Evolutionary conservation across 768 basidiomycete species (phyloP).

Genomic region (Daedalea quercina): DNA sequence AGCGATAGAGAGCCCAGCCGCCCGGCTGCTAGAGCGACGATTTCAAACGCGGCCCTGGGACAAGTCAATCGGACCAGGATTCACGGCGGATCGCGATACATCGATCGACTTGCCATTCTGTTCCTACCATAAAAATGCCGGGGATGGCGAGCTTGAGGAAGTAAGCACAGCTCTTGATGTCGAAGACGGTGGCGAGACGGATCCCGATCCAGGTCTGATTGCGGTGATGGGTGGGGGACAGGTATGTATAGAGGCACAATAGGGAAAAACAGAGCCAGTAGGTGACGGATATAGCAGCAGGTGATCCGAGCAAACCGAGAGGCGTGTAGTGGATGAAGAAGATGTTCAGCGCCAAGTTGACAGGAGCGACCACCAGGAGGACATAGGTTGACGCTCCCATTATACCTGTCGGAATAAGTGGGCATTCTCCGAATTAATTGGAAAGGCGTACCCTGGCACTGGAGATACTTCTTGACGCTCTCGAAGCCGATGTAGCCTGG

Average conservation of each 20-base stretch:
- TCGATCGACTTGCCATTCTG: slow-evolving; percentile 54
- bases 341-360: slow-evolving; percentile 58
- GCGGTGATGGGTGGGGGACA: slow-evolving; percentile 44
- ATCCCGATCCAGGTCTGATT: slow-evolving; percentile 65
- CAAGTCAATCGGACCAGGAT: neutral
- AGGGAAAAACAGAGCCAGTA: slow-evolving; percentile 64
- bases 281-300: slow-evolving; percentile 58
- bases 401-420: slow-evolving; percentile 42
- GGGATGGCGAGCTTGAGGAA: slow-evolving; percentile 70
- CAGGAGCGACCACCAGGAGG: slow-evolving; percentile 53
- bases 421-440: neutral
- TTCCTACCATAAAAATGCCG: slow-evolving; percentile 73
- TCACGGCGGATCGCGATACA: neutral
- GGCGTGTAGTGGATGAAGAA: slow-evolving; percentile 56
- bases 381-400: slow-evolving; percentile 67
- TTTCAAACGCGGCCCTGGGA: slow-evolving; percentile 72
- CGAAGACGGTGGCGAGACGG: slow-evolving; percentile 37
- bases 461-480: slow-evolving; percentile 72
- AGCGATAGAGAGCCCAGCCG: slow-evolving; percentile 59
- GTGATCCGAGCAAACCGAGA: slow-evolving; percentile 60
- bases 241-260: slow-evolving; percentile 40
- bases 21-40: slow-evolving; percentile 73
- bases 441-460: slow-evolving; percentile 59
- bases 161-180: slow-evolving; percentile 39
- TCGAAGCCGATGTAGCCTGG: slow-evolving; percentile 76